Evolutionary conservation across 75 land plant genomes (phyloP).

Genomic region (Azolla pinnata): DNA sequence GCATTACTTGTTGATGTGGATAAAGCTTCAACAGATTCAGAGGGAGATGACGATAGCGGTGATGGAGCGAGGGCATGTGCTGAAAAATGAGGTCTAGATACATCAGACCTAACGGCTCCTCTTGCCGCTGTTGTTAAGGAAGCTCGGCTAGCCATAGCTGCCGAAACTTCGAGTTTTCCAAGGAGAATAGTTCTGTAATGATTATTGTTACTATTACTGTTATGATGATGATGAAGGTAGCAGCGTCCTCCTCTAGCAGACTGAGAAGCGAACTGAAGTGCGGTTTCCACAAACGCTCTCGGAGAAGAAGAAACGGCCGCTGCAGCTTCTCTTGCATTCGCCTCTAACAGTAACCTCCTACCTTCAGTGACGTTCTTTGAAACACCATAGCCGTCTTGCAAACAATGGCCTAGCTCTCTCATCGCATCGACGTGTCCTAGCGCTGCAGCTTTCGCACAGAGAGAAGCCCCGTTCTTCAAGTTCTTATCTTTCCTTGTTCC

Average conservation of each 20-base stretch:
- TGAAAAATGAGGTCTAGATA: too few relatives aligned
- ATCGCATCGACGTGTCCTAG: conserved; percentile 32
- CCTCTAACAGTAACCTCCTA: conserved; percentile 17
- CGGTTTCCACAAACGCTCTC: conserved; percentile 5
- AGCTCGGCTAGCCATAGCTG: too few relatives aligned
- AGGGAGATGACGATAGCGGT: too few relatives aligned
- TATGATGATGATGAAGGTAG: conserved; percentile 11
- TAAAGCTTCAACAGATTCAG: too few relatives aligned
- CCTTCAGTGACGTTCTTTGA: conserved; percentile 22
- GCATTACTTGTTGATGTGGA: too few relatives aligned
- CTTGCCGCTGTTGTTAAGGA: too few relatives aligned
- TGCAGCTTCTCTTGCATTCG: conserved; percentile 30
- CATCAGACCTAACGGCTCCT: too few relatives aligned
- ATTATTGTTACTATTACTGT: too few relatives aligned
- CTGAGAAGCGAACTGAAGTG: conserved; percentile 8
- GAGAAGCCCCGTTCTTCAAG: conserved; percentile 21
- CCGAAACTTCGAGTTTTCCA: too few relatives aligned
- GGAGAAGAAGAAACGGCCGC: conserved; percentile 17
- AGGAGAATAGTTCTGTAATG: too few relatives aligned
- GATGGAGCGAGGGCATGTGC: too few relatives aligned
- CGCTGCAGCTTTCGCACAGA: conserved; percentile 29
- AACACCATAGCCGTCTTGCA: conserved; percentile 30
- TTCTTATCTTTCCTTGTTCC: conserved; percentile 26
- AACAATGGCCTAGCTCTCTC: conserved; percentile 31
- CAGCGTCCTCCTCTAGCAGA: conserved; percentile 1